Percentiles rank a stretch among this genome's conserved stretches.
Evolutionary conservation across 1,284 basidiomycete species (phyloP).

Genomic region (Neonothopanus nambi): DNA sequence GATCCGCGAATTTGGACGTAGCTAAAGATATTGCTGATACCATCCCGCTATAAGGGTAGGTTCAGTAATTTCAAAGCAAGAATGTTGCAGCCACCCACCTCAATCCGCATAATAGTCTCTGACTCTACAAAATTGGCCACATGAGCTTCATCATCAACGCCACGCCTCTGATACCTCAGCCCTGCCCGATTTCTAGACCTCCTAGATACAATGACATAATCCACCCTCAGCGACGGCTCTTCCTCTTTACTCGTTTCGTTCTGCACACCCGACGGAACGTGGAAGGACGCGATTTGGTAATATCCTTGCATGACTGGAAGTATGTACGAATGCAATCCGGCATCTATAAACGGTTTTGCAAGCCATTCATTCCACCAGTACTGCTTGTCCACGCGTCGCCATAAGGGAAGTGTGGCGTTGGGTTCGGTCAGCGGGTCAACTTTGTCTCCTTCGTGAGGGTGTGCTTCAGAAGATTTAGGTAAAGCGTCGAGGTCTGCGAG

Average conservation of each 20-base stretch:
- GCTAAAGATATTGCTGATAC: constrained; percentile 75
- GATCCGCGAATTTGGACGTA: constrained; percentile 91
- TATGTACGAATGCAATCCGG: constrained; percentile 80
- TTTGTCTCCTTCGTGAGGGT: constrained; percentile 33
- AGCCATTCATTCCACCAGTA: constrained; percentile 94
- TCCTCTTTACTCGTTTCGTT: constrained; percentile 45
- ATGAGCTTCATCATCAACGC: constrained; percentile 84
- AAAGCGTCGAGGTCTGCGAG: constrained; percentile 58
- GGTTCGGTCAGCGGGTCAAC: constrained; percentile 67
- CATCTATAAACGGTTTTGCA: constrained; percentile 71
- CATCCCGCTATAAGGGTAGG: constrained; percentile 61
- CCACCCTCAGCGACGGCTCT: constrained; percentile 52
- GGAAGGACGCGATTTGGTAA: constrained; percentile 70
- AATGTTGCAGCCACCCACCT: constrained; percentile 47
- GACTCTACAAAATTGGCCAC: constrained; percentile 94
- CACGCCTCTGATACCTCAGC: constrained; percentile 93
- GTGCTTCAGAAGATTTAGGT: constrained; percentile 18
- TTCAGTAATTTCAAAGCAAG: constrained; percentile 7
- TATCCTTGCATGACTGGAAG: constrained; percentile 91
- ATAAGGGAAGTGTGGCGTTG: constrained; percentile 72
- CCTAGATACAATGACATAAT: constrained; percentile 79
- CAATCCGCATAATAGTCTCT: constrained; percentile 82
- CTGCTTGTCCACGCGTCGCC: constrained; percentile 79
- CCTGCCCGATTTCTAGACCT: constrained; percentile 92
- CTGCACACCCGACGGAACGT: constrained; percentile 32